These are phyloP conservation scores for Penicillium rolfsii DNA, from an alignment of 2,329 filamentous ascomycete species.

Conservation along the genomic window DNA sequence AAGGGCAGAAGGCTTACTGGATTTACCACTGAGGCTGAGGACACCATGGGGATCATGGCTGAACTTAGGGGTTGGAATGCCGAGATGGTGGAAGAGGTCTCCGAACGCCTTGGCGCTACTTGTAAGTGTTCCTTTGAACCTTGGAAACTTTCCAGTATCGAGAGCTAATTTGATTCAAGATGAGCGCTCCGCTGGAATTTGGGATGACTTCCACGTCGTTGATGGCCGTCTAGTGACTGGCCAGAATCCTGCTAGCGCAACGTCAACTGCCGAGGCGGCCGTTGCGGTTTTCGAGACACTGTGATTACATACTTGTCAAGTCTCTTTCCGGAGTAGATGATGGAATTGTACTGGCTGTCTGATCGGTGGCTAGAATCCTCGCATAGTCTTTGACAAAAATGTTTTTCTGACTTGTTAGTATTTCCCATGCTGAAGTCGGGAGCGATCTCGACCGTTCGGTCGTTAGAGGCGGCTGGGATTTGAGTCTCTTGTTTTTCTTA, in stretches of 20 bases:
- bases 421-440: too few relatives aligned
- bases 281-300: slow-evolving; percentile 47
- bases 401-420: too few relatives aligned
- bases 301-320: slow-evolving; percentile 14
- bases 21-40: slow-evolving; percentile 47
- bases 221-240: slow-evolving; percentile 49
- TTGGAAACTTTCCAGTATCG: not conserved
- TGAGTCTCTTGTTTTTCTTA: too few relatives aligned
- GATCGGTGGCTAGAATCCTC: too few relatives aligned
- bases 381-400: too few relatives aligned
- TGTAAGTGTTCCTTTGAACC: slow-evolving; percentile 30
- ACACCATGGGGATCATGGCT: slow-evolving; percentile 38
- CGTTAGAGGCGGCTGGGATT: too few relatives aligned
- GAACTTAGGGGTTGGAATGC: slow-evolving; percentile 38
- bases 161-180: slow-evolving; percentile 18
- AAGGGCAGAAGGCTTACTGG: slow-evolving; percentile 45
- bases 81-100: slow-evolving; percentile 41
- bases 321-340: too few relatives aligned
- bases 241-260: slow-evolving; percentile 48
- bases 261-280: slow-evolving; percentile 44
- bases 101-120: slow-evolving; percentile 35
- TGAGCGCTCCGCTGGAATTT: slow-evolving; percentile 30
- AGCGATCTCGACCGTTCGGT: too few relatives aligned
- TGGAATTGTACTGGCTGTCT: too few relatives aligned
- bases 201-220: slow-evolving; percentile 38